Evolutionary conservation across 495 filamentous ascomycete genomes (phyloP).

Genomic region (Penicillium mononematosum): DNA sequence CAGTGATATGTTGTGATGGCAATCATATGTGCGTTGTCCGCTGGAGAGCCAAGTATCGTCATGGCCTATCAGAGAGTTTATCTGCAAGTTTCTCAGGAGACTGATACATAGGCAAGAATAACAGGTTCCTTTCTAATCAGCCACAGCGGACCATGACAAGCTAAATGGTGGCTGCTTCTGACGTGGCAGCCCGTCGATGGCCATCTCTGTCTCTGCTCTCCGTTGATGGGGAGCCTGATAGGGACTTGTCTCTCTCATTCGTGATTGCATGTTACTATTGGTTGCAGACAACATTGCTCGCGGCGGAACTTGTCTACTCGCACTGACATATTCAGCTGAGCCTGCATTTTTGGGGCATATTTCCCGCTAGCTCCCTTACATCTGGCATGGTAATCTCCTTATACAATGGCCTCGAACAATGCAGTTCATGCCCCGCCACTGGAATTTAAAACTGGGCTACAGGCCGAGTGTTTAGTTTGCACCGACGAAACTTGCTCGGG

Average conservation of each 20-base stretch:
- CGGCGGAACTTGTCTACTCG: neutral
- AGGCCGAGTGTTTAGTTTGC: neutral
- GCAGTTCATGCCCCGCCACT: neutral
- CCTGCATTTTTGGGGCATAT: constrained; percentile 8
- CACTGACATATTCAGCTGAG: constrained; percentile 14
- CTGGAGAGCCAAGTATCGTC: constrained; percentile 17
- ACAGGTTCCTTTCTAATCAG: constrained; percentile 12
- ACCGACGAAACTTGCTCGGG: constrained; percentile 10
- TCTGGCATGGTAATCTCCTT: constrained; percentile 4
- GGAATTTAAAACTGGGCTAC: neutral
- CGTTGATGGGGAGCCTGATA: constrained; percentile 16
- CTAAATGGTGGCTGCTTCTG: constrained; percentile 24
- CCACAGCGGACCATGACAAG: constrained; percentile 16
- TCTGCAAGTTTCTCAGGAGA: constrained; percentile 6
- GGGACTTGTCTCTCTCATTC: constrained; percentile 16
- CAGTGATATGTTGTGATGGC: constrained; percentile 13
- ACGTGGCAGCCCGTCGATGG: constrained; percentile 28
- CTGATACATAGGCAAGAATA: constrained; percentile 29
- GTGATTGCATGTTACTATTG: constrained; percentile 10
- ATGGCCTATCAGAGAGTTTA: constrained; percentile 21
- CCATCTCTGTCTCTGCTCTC: constrained; percentile 9
- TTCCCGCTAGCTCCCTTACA: constrained; percentile 18
- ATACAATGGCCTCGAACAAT: constrained; percentile 7
- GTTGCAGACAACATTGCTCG: constrained; percentile 4
- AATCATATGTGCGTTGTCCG: constrained; percentile 10